Evolutionary conservation across 768 basidiomycete species (phyloP), one percentile per base, ranked within the genome.

Genomic region (Boletus reticulatus): DNA sequence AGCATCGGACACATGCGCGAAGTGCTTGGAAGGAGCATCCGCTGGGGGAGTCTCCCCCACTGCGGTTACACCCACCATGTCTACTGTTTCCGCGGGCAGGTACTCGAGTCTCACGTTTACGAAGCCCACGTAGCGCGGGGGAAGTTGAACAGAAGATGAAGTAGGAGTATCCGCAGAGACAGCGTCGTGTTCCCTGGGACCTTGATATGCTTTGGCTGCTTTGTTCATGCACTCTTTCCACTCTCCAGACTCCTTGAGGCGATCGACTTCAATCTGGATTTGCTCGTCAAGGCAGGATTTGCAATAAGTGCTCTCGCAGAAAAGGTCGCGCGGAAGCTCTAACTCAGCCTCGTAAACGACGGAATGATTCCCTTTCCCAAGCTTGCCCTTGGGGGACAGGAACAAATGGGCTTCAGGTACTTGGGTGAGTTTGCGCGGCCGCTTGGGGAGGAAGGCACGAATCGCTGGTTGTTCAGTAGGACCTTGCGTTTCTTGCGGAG

Each of bases 361-460:
- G 0, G 84, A 84, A 59, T 85, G 84, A 62, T 80, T 60, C 0
- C 84, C 83, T 2, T 9, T 3, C 1, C 83, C 84, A 7, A 76
- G 57, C 19, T 19, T 44, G 27, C 73, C 59, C 2, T 43, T 41
- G 0, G 75, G 73, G 4, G 74, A 73, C 53, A 85, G 60, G 52
- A 82, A 80, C 1, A 84, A 71, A 62, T 83, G 81, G 6, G 77
- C 82, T 52, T 75, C 78, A 17, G 64, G 66, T 7, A 62, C 68
- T 51, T 42, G 62, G 51, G 32, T 63, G 43, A 20, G 58, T 31
- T 53, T 62, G 3, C 50, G 58, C 12, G 74, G 73, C n/a, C 53
- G 64, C 27, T 64, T 61, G 13, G 62, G 64, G 46, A 66, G 62
- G 1, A 68, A 39, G 1, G 70, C 65, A 34, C 52, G 72, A 16